Evolutionary conservation across 805 yeast genomes (phyloP), one percentile per base, ranked within the genome.

Genomic region (Wickerhamomyces alni): DNA sequence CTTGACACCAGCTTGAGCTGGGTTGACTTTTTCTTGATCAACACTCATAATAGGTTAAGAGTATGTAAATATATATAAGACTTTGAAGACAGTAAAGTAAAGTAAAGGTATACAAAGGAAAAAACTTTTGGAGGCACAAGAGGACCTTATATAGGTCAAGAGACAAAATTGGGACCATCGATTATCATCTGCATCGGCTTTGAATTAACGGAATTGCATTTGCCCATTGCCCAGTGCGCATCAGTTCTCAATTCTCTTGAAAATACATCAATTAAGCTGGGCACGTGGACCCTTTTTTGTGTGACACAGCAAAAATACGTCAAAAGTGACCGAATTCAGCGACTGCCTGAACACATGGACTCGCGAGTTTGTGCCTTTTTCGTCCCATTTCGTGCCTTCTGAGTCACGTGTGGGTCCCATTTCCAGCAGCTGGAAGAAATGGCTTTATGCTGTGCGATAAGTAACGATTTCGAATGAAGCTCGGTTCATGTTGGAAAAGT

Each of bases 1-100:
- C 45, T 56, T 48, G 41, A 61, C 51, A 39, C 54, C 58, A 33
- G 40, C 62, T 18, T 46, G 40, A 27, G 54, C 52, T 18, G 51
- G 45, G 45, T 55, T 55, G 15, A 41, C 47, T 40, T 46, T 48
- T 37, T 44, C 56, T 18, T 8, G 9, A 28, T 6, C 18, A 28
- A 45, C 49, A 35, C 38, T 21, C 43, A 41, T 41, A 13, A 18
- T 18, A n/a, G 11, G 8, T 11, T 28, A 18, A n/a, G n/a, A n/a
- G n/a, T n/a, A n/a, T n/a, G n/a, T n/a, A n/a, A n/a, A n/a, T n/a
- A n/a, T n/a, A n/a, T n/a, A n/a, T n/a, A n/a, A n/a, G n/a, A n/a
- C n/a, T n/a, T n/a, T n/a, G n/a, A n/a, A n/a, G n/a, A n/a, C n/a
- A n/a, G n/a, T n/a, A n/a, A 21, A 21, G 24, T 21, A 6, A 21